Base-by-base conservation (phyloP, 345 rosid genomes). In the Punica granatum region DNA sequence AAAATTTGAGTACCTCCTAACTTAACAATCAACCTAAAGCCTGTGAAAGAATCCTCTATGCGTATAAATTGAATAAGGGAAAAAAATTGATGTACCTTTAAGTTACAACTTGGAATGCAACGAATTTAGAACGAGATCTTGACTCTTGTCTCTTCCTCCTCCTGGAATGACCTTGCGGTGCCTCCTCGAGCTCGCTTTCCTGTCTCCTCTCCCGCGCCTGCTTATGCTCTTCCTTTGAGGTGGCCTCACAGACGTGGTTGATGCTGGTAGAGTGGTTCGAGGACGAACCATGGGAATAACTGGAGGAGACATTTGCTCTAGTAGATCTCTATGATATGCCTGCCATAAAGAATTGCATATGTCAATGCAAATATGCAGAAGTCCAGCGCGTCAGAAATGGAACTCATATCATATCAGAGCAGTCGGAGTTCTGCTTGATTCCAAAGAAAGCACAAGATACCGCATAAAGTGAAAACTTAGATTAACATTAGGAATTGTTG, bases 271-370 rank as follows among this genome's bases (percentile, higher is more conserved):
- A 37, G 65, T 61, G 23, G 33, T 30, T 26, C 60, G 63, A 56
- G 54, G 48, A 33, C 26, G 73, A 62, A 44, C 59, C 15, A 58
- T 12, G 6, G 70, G 66, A 68, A 79, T 68, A 72, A 65, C 67
- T 21, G 80, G 84, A 58, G 88, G 87, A n/a, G 81, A 77, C 92
- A 82, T 86, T 44, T 76, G 88, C 84, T 84, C 88, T 77, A 92
- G 68, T 54, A 92, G 23, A 67, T 86, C 98, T 81, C 87, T 80
- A 66, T 92, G 98, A 78, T 92, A 88, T 48, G 77, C 85, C 98
- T 89, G 81, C 56, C 14, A 19, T 66, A 44, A 65, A 64, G n/a
- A 33, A 54, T 39, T 18, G 31, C 58, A 59, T 10, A 33, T 43
- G 65, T 51, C 23, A n/a, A 26, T 28, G 12, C 30, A 8, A 56